Conservation (phyloP, 768 basidiomycete genomes). For the Phylloporus sp. region DNA sequence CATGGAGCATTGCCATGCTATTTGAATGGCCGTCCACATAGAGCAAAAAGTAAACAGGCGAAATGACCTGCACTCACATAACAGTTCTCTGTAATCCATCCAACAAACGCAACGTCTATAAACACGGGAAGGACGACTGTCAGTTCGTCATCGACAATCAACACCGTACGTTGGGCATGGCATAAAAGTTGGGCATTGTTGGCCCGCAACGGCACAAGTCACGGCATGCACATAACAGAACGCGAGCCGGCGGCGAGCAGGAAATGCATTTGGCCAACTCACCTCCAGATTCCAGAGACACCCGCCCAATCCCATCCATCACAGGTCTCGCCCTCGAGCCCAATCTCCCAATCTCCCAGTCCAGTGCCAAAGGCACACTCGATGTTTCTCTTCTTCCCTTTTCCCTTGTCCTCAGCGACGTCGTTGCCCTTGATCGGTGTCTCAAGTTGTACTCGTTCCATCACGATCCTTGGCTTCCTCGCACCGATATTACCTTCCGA, state of each 20-base stretch:
- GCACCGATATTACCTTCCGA: not conserved
- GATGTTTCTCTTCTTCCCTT: conserved; percentile 10
- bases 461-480: conserved; percentile 17
- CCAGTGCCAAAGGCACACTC: not conserved
- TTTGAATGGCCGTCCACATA: not conserved
- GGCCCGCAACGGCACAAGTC: not conserved
- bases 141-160: not conserved
- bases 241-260: not conserved
- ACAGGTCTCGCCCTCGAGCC: conserved; percentile 20
- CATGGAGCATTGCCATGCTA: not conserved
- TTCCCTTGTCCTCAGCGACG: conserved; percentile 11
- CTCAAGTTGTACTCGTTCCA: conserved; percentile 11
- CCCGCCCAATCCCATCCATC: conserved; percentile 61
- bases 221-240: not conserved
- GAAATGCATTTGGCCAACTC: conserved; percentile 14
- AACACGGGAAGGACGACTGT: not conserved
- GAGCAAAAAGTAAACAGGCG: not conserved
- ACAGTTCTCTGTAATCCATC: conserved; percentile 52
- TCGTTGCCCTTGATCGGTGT: not conserved
- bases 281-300: conserved; percentile 51
- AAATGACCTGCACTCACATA: conserved; percentile 36
- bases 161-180: not conserved
- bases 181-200: not conserved
- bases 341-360: conserved; percentile 21
- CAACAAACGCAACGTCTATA: conserved; percentile 52